A percentile compares a stretch with the other conserved stretches of the same genome.
These are phyloP conservation scores for Geosmithia flava DNA, from an alignment of 2,329 filamentous ascomycete species.

Conservation along the genomic window DNA sequence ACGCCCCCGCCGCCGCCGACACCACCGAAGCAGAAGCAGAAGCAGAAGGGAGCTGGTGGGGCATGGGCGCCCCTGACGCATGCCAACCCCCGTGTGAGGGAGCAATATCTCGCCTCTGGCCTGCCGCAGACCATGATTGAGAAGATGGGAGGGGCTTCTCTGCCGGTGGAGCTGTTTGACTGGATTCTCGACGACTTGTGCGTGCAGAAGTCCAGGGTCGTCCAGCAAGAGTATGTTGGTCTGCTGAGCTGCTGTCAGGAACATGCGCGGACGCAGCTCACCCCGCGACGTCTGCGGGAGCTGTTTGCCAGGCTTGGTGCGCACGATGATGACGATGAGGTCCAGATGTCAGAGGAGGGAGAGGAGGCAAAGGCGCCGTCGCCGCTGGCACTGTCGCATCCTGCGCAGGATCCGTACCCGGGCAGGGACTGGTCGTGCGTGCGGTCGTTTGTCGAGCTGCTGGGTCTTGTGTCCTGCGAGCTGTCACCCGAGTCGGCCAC, in stretches of 20 bases:
- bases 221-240: conserved; percentile 49
- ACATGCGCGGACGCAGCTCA: conserved; percentile 31
- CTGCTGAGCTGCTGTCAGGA: conserved; percentile 33
- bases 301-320: conserved; percentile 46
- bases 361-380: conserved; percentile 1
- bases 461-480: conserved; percentile 22
- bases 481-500: conserved; percentile 20
- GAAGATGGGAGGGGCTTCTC: conserved; percentile 8
- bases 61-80: conserved; percentile 37
- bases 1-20: conserved; percentile 10
- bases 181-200: conserved; percentile 55
- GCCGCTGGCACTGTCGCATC: conserved; percentile 9
- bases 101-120: conserved; percentile 50
- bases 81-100: conserved; percentile 28
- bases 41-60: conserved; percentile 7
- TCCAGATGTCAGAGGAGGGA: conserved; percentile 23
- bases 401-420: conserved; percentile 13
- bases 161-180: conserved; percentile 52
- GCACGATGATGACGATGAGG: background rate
- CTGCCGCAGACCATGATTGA: conserved; percentile 39
- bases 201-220: conserved; percentile 37
- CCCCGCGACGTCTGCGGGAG: conserved; percentile 28
- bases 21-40: conserved; percentile 8
- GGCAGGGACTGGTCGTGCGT: conserved; percentile 34
- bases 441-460: conserved; percentile 26